Evolutionary conservation across 805 yeast genomes (phyloP).

Genomic region (Hagleromyces aurorensis): DNA sequence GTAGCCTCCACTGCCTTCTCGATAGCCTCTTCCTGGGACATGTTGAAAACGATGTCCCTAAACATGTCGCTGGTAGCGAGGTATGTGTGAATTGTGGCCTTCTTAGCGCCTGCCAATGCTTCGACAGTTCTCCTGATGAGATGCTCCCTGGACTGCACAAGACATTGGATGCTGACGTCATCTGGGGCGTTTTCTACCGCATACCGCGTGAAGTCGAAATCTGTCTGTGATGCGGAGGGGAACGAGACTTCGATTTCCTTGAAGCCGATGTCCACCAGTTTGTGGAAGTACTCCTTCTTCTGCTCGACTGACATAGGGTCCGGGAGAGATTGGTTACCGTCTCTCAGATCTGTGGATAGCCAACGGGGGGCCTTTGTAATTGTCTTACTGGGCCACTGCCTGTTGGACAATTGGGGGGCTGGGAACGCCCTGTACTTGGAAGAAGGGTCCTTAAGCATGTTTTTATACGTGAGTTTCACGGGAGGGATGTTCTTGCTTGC

Average conservation of each 20-base stretch:
- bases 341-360: conserved; percentile 74
- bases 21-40: conserved; percentile 62
- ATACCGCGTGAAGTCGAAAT: conserved; percentile 71
- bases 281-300: conserved; percentile 67
- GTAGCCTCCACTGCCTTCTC: conserved; percentile 66
- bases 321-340: conserved; percentile 75
- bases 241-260: conserved; percentile 76
- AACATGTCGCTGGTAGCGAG: conserved; percentile 70
- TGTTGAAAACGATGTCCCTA: conserved; percentile 67
- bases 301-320: conserved; percentile 75
- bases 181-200: conserved; percentile 75
- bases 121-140: conserved; percentile 68
- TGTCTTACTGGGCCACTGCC: conserved; percentile 64
- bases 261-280: conserved; percentile 64
- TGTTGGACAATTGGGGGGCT: conserved; percentile 47
- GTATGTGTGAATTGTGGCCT: conserved; percentile 64
- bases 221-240: conserved; percentile 78
- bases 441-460: conserved; percentile 67
- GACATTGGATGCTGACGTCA: conserved; percentile 65
- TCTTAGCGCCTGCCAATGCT: conserved; percentile 62
- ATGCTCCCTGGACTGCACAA: conserved; percentile 72
- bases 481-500: conserved; percentile 25
- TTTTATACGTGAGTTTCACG: conserved; percentile 30
- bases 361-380: conserved; percentile 71
- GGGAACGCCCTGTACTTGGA: conserved; percentile 50